A percentile compares a stretch with the other conserved stretches of the same genome.
phyloP scores from a whole-genome alignment of 257 asterid species.

The Euphrasia confusa region DNA sequence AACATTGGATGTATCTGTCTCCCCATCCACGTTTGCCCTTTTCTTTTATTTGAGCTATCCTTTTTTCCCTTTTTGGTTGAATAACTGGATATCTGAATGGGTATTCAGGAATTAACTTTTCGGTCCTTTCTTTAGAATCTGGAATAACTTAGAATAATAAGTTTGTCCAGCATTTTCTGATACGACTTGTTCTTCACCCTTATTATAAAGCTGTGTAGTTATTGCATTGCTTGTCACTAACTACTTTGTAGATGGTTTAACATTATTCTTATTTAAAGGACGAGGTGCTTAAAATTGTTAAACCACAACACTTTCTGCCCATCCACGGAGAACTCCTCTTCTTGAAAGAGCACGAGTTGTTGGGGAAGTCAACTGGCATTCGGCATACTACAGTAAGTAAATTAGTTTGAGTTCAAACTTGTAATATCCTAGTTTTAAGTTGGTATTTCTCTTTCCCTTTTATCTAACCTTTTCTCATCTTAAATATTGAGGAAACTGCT shows the following conservation, averaged over 20 bases:
- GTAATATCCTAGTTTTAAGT: background rate
- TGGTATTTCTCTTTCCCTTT: background rate
- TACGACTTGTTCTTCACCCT: conserved; percentile 4
- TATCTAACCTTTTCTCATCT: background rate
- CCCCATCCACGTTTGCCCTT: conserved; percentile 9
- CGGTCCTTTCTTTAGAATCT: conserved; percentile 7
- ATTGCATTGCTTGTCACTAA: conserved; percentile 1
- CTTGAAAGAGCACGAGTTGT: conserved; percentile 93
- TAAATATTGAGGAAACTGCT: background rate
- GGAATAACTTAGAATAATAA: conserved; percentile 6
- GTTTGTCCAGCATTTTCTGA: conserved; percentile 18
- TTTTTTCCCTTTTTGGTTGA: background rate
- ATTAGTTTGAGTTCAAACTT: conserved; percentile 16
- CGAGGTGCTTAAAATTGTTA: conserved; percentile 90
- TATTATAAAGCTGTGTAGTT: background rate
- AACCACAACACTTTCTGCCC: conserved; percentile 97
- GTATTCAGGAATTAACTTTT: conserved; percentile 9
- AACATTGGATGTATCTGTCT: conserved; percentile 6
- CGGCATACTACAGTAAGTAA: conserved; percentile 81
- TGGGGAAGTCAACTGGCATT: conserved; percentile 94
- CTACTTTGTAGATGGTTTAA: conserved; percentile 12
- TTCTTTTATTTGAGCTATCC: background rate
- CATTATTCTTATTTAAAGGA: conserved; percentile 48
- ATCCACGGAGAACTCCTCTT: conserved; percentile 96
- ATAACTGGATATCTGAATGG: conserved; percentile 8